Evolutionary conservation across 108 stramenopile species (phyloP), one percentile per base, ranked within the genome.

Genomic region (Skeletonema potamos): DNA sequence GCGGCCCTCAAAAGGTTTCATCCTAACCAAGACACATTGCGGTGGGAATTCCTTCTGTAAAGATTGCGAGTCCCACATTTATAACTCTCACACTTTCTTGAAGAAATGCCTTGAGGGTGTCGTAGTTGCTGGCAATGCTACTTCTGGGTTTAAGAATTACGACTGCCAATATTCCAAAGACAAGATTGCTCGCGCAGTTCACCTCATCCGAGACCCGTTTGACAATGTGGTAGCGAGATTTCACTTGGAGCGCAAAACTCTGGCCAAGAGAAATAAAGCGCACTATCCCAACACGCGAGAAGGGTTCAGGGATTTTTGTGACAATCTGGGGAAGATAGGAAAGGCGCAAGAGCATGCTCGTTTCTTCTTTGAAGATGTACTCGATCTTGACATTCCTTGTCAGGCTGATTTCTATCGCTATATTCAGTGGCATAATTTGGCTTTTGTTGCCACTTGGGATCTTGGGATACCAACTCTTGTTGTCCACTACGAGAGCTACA

Each of bases 21-120:
- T 90, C 5, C 56, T 90, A 2, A 86, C 85, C 30, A 92, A 92
- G 64, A 89, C 91, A 4, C 91, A 92, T 70, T 92, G 91, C 66
- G 91, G 91, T 7, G 81, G 79, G 0, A 77, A 73, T 6, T 87
- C 85, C 43, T 60, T 76, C 11, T 32, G 84, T 27, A 84, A 79
- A 63, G 72, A 61, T 26, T 82, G 85, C 7, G 43, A 73, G 6
- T 60, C 64, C 20, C 86, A 88, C 59, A 33, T 88, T 24, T 73
- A 78, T 32, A 79, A 74, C 4, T n/a, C 73, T 9, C 34, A 74
- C 28, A 32, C 39, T 0, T 91, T 87, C 70, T 56, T 81, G 24
- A 28, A 46, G 3, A 34, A 56, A 20, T 81, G 77, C 37, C 26
- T 44, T 2, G 56, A 51, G 18, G 62, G 64, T 7, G 61, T 58